phyloP scores from a whole-genome alignment of 2,329 filamentous ascomycete species.

The Fusarium buxicola region DNA sequence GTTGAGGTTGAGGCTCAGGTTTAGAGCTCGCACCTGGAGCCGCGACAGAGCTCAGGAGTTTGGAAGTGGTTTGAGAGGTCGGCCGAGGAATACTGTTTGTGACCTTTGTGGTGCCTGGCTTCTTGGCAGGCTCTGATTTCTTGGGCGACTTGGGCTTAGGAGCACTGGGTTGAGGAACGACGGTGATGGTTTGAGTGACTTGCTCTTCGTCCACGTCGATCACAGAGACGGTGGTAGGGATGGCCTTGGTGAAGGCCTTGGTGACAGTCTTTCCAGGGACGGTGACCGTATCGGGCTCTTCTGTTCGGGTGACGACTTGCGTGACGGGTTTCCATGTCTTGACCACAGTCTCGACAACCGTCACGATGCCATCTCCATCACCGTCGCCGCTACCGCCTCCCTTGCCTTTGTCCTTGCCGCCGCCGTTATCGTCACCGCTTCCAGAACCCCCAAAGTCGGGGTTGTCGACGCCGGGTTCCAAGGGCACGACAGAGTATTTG shows the following conservation, averaged over 20 bases:
- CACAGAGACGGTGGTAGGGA: slow-evolving; percentile 49
- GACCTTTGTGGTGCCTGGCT: neutral
- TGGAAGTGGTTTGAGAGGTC: slow-evolving; percentile 4
- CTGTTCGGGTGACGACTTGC: slow-evolving; percentile 45
- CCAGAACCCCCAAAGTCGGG: slow-evolving; percentile 37
- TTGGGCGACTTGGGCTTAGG: slow-evolving; percentile 16
- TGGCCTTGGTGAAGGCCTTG: slow-evolving; percentile 43
- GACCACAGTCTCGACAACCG: slow-evolving; percentile 51
- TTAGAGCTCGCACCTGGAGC: slow-evolving; percentile 17
- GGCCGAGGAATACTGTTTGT: slow-evolving; percentile 2
- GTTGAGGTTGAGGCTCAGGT: slow-evolving; percentile 16
- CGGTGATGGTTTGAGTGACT: slow-evolving; percentile 45
- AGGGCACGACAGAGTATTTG: slow-evolving; percentile 54
- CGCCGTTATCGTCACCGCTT: slow-evolving; percentile 33
- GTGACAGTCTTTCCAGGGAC: slow-evolving; percentile 43
- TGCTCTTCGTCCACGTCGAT: slow-evolving; percentile 44
- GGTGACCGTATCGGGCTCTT: slow-evolving; percentile 45
- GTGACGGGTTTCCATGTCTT: slow-evolving; percentile 46
- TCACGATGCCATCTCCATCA: slow-evolving; percentile 43
- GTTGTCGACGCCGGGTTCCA: slow-evolving; percentile 50
- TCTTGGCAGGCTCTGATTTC: slow-evolving; percentile 8
- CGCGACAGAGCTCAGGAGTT: slow-evolving; percentile 13
- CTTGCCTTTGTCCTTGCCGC: slow-evolving; percentile 21
- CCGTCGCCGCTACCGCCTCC: slow-evolving; percentile 27
- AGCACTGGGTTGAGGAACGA: slow-evolving; percentile 40